These are phyloP conservation scores for Mediolabrus comicus DNA, from an alignment of 108 stramenopile genomes.

Conservation along the genomic window DNA sequence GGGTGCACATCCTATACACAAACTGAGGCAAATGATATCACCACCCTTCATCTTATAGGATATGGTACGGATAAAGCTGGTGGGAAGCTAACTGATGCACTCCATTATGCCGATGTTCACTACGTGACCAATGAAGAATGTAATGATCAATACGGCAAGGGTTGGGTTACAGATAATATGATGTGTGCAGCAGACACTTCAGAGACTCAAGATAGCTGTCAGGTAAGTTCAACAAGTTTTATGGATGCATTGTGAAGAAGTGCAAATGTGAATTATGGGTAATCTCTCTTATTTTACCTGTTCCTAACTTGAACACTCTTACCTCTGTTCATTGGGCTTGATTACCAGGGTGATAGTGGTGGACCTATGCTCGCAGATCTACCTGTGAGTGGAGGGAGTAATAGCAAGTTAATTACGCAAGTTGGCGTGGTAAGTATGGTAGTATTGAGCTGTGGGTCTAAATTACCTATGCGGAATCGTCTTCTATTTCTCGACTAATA, in stretches of 20 bases:
- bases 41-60: slow-evolving; percentile 5
- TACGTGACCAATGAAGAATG: slow-evolving; percentile 16
- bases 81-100: background rate
- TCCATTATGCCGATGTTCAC: slow-evolving; percentile 12
- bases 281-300: no score
- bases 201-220: slow-evolving; percentile 43
- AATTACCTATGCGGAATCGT: no score
- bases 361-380: slow-evolving; percentile 22
- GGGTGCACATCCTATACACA: background rate
- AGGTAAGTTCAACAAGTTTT: no score
- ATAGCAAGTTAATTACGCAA: no score
- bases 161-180: slow-evolving; percentile 32
- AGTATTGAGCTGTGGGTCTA: no score
- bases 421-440: no score
- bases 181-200: slow-evolving; percentile 27
- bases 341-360: slow-evolving; percentile 38
- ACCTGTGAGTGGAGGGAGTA: background rate
- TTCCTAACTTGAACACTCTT: no score
- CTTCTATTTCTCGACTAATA: no score
- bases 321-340: no score
- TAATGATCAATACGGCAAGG: slow-evolving; percentile 1
- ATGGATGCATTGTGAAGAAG: no score
- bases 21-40: background rate
- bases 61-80: background rate
- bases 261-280: no score